Conservation (phyloP, 768 basidiomycete genomes). For the Xerocomellus chrysenteron region DNA sequence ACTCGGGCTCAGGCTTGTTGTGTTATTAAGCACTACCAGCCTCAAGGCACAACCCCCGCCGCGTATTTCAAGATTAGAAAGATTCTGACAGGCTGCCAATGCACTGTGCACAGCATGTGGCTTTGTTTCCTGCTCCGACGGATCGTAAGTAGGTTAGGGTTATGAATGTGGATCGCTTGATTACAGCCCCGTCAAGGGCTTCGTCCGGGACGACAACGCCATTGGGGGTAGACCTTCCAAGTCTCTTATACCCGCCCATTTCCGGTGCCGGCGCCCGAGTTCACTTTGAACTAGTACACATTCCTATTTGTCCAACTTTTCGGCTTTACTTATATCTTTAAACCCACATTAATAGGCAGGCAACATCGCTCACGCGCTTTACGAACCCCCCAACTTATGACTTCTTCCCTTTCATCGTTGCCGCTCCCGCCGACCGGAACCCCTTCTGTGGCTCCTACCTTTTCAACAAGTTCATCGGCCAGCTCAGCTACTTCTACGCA, state of each 20-base stretch:
- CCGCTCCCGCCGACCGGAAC: not conserved
- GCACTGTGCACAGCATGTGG: too few species aligned
- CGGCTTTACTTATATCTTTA: not conserved
- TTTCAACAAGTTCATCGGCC: not conserved
- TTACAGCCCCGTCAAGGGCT: not conserved
- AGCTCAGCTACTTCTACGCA: not conserved
- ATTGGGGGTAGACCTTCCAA: too few species aligned
- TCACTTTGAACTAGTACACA: not conserved
- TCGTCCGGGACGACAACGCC: not conserved
- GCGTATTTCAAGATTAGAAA: too few species aligned
- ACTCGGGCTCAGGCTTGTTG: too few species aligned
- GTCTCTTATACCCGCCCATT: conserved; percentile 1
- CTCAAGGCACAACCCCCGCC: too few species aligned
- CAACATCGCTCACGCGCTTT: not conserved
- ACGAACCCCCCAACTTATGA: conserved; percentile 1
- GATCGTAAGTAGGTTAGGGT: conserved; percentile 4
- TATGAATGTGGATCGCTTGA: not conserved
- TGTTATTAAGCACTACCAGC: too few species aligned
- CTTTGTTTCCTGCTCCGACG: conserved; percentile 1
- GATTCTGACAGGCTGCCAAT: too few species aligned
- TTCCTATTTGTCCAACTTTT: not conserved
- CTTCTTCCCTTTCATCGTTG: not conserved
- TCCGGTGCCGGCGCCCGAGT: not conserved
- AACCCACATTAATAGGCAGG: conserved; percentile 18
- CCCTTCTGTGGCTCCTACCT: not conserved